Percentiles rank a stretch among this genome's conserved stretches.
These are phyloP conservation scores for Biscutella laevigata DNA, from an alignment of 441 rosid species.

Conservation along the genomic window DNA sequence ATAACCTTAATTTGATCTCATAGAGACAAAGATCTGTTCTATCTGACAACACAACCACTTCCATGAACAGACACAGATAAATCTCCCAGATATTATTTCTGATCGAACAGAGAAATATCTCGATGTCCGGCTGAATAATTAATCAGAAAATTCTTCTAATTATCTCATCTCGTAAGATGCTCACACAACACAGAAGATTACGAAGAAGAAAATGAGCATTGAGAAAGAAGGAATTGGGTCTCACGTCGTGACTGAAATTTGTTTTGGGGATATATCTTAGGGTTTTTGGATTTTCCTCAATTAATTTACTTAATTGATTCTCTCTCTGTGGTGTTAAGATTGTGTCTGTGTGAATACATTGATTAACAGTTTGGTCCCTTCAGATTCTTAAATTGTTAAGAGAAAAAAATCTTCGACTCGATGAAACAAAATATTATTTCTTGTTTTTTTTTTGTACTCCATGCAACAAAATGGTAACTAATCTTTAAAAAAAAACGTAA, in stretches of 20 bases:
- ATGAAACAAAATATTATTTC: neutral
- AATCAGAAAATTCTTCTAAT: neutral
- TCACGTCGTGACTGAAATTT: constrained; percentile 28
- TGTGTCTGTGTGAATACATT: constrained; percentile 4
- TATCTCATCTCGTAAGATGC: neutral
- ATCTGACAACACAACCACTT: constrained; percentile 17
- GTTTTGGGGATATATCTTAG: constrained; percentile 20
- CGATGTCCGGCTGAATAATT: neutral
- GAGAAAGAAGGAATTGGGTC: constrained; percentile 21
- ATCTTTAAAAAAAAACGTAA: constrained; percentile 25
- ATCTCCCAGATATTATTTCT: neutral
- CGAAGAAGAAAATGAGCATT: neutral
- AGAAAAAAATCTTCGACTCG: neutral
- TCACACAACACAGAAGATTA: neutral
- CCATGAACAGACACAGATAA: constrained; percentile 13
- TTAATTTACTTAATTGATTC: constrained; percentile 9
- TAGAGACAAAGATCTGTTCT: constrained; percentile 15
- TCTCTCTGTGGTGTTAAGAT: constrained; percentile 11
- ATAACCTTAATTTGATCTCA: constrained; percentile 9
- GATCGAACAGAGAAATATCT: constrained; percentile 16
- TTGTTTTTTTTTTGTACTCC: neutral
- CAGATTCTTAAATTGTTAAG: neutral
- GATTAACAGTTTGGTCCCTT: constrained; percentile 12
- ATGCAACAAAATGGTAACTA: constrained; percentile 23
- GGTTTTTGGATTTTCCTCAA: constrained; percentile 23